Evolutionary conservation across 2,329 filamentous ascomycete species (phyloP), one percentile per base, ranked within the genome.

Genomic region (Sclerotinia nivalis): DNA sequence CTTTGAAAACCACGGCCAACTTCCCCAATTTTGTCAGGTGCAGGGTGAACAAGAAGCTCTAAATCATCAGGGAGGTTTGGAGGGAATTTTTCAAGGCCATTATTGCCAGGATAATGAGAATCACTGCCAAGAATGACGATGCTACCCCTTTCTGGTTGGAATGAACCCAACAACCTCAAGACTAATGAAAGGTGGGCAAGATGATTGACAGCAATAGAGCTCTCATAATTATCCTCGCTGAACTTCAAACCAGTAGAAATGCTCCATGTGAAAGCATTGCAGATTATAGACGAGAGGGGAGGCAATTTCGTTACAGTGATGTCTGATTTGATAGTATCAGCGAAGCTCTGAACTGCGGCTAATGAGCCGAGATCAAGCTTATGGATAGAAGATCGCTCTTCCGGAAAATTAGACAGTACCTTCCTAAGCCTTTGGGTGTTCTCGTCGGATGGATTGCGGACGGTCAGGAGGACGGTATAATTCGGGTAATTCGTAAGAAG

Each of bases 191-290:
- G 77, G 66, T 83, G 81, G 0, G 81, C 76, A 54, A 83, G 71
- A 70, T 83, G 79, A 55, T 76, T 78, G 6, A 83, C 78, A 69
- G 82, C 80, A 34, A 83, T 79, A 1, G 79, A 79, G 61, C 77
- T 79, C 65, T 83, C 81, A 40, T 77, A 79, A 9, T 78, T 77
- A 69, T 82, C 81, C 0, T 54, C 70, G 1, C 81, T 81, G 34
- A 78, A 72, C 68, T 81, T 77, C 2, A 77, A 71, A 13, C 76
- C 76, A 28, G 75, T 71, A 13, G 59, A 47, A 15, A 83, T 72
- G 40, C 81, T 81, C 78, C 79, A 81, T 56, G 79, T 78, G 70
- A 78, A 80, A 10, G 81, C 81, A 70, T 82, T 83, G 72, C 80
- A 81, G 34, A 83, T 72, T 28, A 83, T 79, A n/a, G 76, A 75